Conservation (phyloP, 1,284 basidiomycete species). For the Cryptococcus sp. region DNA sequence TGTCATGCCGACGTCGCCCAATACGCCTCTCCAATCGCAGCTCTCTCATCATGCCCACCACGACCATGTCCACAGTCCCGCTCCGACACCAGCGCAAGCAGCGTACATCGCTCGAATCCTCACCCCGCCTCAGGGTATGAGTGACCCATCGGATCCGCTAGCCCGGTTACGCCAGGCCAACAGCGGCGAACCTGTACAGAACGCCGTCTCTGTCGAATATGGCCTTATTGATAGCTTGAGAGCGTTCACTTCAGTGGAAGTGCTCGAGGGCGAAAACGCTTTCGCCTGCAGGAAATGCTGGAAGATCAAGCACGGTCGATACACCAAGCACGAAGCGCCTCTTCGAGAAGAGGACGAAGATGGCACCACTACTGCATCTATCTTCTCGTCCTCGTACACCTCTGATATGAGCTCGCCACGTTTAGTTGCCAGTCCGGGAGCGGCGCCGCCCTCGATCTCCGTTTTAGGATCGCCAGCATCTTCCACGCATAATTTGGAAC, state of each 20-base stretch:
- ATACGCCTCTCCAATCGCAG: not conserved
- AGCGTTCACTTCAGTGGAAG: slow-evolving; percentile 85
- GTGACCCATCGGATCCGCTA: slow-evolving; percentile 36
- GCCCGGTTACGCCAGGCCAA: slow-evolving; percentile 43
- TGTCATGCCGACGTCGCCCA: slow-evolving; percentile 5
- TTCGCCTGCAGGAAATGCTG: slow-evolving; percentile 91
- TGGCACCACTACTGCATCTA: not conserved
- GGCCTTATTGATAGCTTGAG: slow-evolving; percentile 65
- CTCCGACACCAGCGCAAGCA: slow-evolving; percentile 50
- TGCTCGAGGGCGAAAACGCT: slow-evolving; percentile 88
- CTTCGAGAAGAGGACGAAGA: slow-evolving; percentile 51
- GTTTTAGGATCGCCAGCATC: slow-evolving; percentile 12
- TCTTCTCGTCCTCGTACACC: not conserved
- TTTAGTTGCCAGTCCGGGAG: not conserved
- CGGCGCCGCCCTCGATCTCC: slow-evolving; percentile 25
- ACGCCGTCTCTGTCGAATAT: slow-evolving; percentile 25
- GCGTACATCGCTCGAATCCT: slow-evolving; percentile 54
- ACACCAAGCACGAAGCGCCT: slow-evolving; percentile 26
- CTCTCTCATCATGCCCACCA: slow-evolving; percentile 6
- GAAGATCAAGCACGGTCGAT: slow-evolving; percentile 60
- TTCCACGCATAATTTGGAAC: not conserved
- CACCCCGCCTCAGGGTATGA: slow-evolving; percentile 29
- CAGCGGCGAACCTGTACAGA: slow-evolving; percentile 21
- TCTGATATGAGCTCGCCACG: not conserved
- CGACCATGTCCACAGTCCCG: slow-evolving; percentile 23